Base-by-base conservation (phyloP, 1,284 basidiomycete genomes). In the Moesziomyces sp. region DNA sequence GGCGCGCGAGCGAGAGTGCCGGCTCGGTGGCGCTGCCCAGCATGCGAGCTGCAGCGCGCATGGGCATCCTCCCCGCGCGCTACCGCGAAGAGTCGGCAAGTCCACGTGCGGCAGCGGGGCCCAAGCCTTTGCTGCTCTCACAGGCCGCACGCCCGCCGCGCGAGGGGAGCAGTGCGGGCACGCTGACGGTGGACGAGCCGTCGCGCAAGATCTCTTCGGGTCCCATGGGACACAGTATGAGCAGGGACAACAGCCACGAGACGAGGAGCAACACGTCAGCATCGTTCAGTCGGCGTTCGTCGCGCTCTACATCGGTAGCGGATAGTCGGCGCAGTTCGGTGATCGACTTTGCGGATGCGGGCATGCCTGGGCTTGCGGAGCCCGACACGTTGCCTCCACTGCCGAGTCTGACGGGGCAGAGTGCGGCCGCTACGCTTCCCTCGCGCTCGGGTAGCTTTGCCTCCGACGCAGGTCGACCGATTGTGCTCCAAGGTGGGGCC, bases 141-240 rank as follows among this genome's bases (percentile, higher is more conserved):
- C 57, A 61, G 23, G 62, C 77, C 3, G 79, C 79, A 0, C 53
- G 79, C 11, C 78, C 78, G 13, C 76, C 78, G 21, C 62, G 76
- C 16, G 78, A 80, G 23, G 62, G 61, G 11, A 79, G 72, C 45
- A 47, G 58, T 19, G 51, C 62, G 2, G 35, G 28, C 0, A 55
- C 62, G 26, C 52, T 57, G 0, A 35, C 51, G 14, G 59, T 58
- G 5, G 78, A 79, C n/a, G 67, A 71, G 24, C 62, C 65, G 4
- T 76, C 70, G 19, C 65, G 78, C 11, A 80, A 78, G 46, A 49
- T 80, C 11, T 79, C 78, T 3, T 77, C 74, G 8, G 78, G 78
- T 3, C 78, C 78, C 0, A 61, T 80, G 64, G 77, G 67, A 0
- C 70, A 70, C 16, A 61, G 60, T 55, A 63, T 60, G 57, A 72